These are phyloP conservation scores for Phtheirospermum japonicum DNA, from an alignment of 257 asterid species.

Conservation along the genomic window DNA sequence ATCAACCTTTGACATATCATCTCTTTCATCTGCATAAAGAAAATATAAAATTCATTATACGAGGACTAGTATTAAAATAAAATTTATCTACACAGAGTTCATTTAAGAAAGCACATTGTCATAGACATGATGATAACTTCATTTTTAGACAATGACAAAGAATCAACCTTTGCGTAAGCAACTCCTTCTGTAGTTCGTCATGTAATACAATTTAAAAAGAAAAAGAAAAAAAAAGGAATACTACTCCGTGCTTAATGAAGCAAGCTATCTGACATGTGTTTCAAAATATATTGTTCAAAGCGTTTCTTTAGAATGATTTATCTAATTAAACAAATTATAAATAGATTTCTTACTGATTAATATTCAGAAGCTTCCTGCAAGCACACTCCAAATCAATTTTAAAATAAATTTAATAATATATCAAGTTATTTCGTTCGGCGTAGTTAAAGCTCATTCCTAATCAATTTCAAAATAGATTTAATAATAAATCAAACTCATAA, in stretches of 20 bases:
- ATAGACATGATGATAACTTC: conserved; percentile 11
- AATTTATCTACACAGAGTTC: background rate
- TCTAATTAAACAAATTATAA: background rate
- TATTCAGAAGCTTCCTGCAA: background rate
- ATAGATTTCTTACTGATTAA: background rate
- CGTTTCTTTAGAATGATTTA: too few relatives aligned
- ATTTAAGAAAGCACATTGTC: background rate
- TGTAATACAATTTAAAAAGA: background rate
- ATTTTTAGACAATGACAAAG: conserved; percentile 3
- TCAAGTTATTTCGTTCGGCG: background rate
- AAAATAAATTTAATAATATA: background rate
- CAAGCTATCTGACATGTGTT: background rate
- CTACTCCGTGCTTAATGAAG: background rate
- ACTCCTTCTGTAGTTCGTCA: background rate
- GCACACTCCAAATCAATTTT: background rate
- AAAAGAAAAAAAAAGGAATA: background rate
- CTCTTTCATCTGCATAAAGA: conserved; percentile 69
- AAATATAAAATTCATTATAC: conserved; percentile 19
- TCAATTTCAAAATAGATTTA: background rate
- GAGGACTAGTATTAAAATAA: background rate
- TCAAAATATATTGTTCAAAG: background rate
- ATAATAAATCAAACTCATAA: background rate
- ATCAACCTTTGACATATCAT: conserved; percentile 62
- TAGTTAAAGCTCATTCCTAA: background rate
- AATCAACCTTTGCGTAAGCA: conserved; percentile 3